These are phyloP conservation scores for Saccharomyces mikatae DNA, from an alignment of 805 yeast genomes.

Conservation along the genomic window DNA sequence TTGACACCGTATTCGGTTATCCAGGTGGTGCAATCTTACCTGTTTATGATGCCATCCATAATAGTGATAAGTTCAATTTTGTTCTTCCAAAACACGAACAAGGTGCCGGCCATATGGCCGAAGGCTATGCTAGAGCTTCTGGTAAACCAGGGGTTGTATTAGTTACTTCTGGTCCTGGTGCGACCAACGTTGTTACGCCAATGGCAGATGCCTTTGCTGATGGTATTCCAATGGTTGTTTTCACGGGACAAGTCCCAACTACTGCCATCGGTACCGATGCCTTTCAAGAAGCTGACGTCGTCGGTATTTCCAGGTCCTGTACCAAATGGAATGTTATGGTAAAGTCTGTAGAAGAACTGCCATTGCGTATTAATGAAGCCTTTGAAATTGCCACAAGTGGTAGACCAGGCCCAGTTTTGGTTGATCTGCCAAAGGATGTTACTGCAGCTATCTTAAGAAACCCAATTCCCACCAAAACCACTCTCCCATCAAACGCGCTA, in stretches of 20 bases:
- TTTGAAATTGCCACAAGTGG: slow-evolving; percentile 94
- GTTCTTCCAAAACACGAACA: slow-evolving; percentile 95
- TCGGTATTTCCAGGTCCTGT: slow-evolving; percentile 94
- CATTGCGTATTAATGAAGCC: slow-evolving; percentile 93
- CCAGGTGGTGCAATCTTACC: slow-evolving; percentile 99
- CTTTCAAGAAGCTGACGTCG: slow-evolving; percentile 97
- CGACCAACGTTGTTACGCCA: slow-evolving; percentile 96
- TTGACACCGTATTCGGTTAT: slow-evolving; percentile 93
- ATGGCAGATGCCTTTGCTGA: slow-evolving; percentile 96
- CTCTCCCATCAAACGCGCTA: slow-evolving; percentile 66
- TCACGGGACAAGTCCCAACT: slow-evolving; percentile 96
- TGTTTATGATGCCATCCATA: slow-evolving; percentile 92
- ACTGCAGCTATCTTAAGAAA: slow-evolving; percentile 83
- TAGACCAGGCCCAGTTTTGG: slow-evolving; percentile 97
- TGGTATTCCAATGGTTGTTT: slow-evolving; percentile 94
- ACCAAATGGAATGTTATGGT: slow-evolving; percentile 99
- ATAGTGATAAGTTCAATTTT: slow-evolving; percentile 81
- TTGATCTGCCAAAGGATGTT: slow-evolving; percentile 95
- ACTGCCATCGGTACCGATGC: slow-evolving; percentile 96
- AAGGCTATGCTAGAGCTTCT: slow-evolving; percentile 90
- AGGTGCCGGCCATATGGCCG: slow-evolving; percentile 99
- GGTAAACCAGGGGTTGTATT: slow-evolving; percentile 97
- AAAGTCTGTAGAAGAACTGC: slow-evolving; percentile 85
- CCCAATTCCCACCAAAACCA: slow-evolving; percentile 73
- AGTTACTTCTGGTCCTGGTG: slow-evolving; percentile 99